These are phyloP conservation scores for Lycium barbarum DNA, from an alignment of 257 asterid genomes.

Conservation along the genomic window DNA sequence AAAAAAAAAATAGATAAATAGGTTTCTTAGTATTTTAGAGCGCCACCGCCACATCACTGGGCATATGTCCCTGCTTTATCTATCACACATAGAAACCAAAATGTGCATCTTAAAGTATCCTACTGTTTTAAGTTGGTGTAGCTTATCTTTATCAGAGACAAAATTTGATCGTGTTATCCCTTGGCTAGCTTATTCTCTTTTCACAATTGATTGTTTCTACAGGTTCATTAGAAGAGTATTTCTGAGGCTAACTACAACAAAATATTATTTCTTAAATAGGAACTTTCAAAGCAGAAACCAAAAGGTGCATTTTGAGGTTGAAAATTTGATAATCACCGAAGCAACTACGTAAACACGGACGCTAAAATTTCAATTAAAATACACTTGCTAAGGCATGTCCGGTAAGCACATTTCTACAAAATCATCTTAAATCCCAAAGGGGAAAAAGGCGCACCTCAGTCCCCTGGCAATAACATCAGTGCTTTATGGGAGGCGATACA, in stretches of 20 bases:
- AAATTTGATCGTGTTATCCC: slow-evolving; percentile 55
- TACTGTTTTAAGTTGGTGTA: slow-evolving; percentile 44
- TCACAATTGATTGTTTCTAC: slow-evolving; percentile 46
- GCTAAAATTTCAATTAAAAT: too few species aligned
- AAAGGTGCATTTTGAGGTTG: neutral
- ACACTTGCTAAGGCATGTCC: too few species aligned
- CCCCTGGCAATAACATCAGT: too few species aligned
- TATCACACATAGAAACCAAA: slow-evolving; percentile 11
- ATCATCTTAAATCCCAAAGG: too few species aligned
- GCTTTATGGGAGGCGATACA: too few species aligned
- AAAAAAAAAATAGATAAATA: too few species aligned
- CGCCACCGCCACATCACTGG: too few species aligned
- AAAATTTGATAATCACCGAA: slow-evolving; percentile 9
- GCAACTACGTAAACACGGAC: neutral
- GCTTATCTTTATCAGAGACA: slow-evolving; percentile 45
- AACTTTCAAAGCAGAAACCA: neutral
- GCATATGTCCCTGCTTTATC: too few species aligned
- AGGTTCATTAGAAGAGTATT: too few species aligned
- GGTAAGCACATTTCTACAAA: too few species aligned
- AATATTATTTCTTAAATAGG: neutral
- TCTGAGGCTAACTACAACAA: slow-evolving; percentile 34
- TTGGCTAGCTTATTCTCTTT: slow-evolving; percentile 43
- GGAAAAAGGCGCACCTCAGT: too few species aligned
- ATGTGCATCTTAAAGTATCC: slow-evolving; percentile 7
- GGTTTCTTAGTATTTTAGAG: too few species aligned